Evolutionary conservation across 768 basidiomycete species (phyloP).

Genomic region (Boletus subparvulus): DNA sequence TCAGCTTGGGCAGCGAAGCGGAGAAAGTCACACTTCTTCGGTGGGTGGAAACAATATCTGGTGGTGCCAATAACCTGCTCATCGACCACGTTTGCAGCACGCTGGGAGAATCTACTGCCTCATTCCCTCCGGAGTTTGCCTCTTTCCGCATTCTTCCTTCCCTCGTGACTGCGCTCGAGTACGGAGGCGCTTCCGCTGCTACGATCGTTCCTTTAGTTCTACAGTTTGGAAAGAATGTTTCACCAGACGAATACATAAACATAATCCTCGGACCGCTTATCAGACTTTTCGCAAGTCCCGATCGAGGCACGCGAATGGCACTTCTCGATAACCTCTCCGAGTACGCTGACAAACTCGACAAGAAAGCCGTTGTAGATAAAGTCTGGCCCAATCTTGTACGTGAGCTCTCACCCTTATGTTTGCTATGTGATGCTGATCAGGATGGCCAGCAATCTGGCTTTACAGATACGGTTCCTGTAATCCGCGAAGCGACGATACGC

Average conservation of each 20-base stretch:
- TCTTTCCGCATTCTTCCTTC: conserved; percentile 87
- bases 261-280: conserved; percentile 75
- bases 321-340: conserved; percentile 81
- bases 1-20: conserved; percentile 73
- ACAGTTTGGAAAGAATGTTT: conserved; percentile 69
- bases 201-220: conserved; percentile 82
- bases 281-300: conserved; percentile 83
- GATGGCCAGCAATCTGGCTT: conserved; percentile 85
- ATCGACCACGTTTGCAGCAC: conserved; percentile 43
- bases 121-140: conserved; percentile 85
- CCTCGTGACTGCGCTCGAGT: conserved; percentile 73
- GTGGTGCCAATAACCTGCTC: neutral
- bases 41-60: conserved; percentile 35
- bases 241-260: conserved; percentile 67
- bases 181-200: conserved; percentile 72
- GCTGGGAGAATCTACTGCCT: conserved; percentile 74
- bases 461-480: conserved; percentile 88
- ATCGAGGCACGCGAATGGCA: conserved; percentile 93
- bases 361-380: conserved; percentile 79
- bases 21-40: conserved; percentile 76
- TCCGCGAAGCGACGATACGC: conserved; percentile 92
- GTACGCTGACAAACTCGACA: conserved; percentile 85
- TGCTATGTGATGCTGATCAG: neutral
- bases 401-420: neutral
- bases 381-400: conserved; percentile 91